These are phyloP conservation scores for Suhomyces bokatorum DNA, from an alignment of 1,139 yeast genomes.

Conservation along the genomic window DNA sequence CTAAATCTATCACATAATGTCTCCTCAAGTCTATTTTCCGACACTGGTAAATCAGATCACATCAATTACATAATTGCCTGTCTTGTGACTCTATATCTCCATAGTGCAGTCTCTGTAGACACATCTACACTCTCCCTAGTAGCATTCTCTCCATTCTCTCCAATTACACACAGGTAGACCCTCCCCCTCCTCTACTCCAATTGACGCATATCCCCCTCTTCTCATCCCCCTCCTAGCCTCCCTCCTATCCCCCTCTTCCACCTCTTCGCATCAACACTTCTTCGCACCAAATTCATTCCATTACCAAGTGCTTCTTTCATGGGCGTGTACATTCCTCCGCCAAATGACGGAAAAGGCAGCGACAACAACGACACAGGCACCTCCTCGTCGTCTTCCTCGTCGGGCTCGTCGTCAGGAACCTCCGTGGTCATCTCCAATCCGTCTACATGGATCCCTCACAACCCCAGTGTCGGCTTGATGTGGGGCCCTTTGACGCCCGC, in stretches of 20 bases:
- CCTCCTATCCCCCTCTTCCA: not conserved
- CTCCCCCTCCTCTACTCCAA: not conserved
- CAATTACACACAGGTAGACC: not conserved
- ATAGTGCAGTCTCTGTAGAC: no score
- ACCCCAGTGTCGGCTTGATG: conserved; percentile 59
- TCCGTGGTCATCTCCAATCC: conserved; percentile 26
- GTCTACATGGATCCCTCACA: conserved; percentile 29
- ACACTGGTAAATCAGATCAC: no score
- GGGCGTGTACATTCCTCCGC: conserved; percentile 23
- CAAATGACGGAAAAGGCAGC: conserved; percentile 17
- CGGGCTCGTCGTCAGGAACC: conserved; percentile 18
- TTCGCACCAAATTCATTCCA: not conserved
- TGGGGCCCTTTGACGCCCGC: conserved; percentile 72
- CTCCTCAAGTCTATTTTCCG: no score
- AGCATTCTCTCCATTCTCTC: no score
- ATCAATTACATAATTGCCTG: no score
- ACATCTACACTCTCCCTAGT: no score
- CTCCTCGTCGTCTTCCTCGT: conserved; percentile 2
- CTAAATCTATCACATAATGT: no score
- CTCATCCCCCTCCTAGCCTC: not conserved
- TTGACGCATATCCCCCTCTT: not conserved
- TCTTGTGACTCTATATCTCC: no score
- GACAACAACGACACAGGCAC: conserved; percentile 9
- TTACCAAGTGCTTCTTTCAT: conserved; percentile 3
- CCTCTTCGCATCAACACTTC: not conserved